These are phyloP conservation scores for Circinella umbellata DNA, from an alignment of 371 early-diverging fungal genomes.

Conservation along the genomic window DNA sequence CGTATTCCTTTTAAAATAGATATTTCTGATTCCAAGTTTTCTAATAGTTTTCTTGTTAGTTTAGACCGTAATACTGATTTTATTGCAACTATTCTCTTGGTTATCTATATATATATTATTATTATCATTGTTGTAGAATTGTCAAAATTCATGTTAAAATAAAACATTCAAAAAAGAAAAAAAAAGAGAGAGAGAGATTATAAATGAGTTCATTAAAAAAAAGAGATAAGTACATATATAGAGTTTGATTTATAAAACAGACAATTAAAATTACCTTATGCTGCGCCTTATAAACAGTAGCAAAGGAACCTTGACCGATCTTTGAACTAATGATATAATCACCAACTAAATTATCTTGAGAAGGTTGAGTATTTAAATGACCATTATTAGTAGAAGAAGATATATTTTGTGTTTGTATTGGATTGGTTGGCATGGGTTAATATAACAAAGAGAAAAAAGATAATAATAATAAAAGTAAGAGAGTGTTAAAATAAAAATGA, in stretches of 20 bases:
- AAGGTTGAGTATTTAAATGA: conserved; percentile 4
- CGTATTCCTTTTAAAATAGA: conserved; percentile 81
- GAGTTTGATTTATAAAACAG: not conserved
- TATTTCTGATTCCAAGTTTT: conserved; percentile 94
- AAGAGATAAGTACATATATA: no score
- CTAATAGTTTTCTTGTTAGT: conserved; percentile 86
- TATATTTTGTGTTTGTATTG: not conserved
- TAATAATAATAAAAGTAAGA: no score
- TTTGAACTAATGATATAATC: conserved; percentile 69
- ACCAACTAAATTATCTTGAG: conserved; percentile 50
- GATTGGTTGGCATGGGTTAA: conserved; percentile 6
- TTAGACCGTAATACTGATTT: conserved; percentile 87
- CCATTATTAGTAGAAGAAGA: not conserved
- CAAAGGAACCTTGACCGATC: conserved; percentile 96
- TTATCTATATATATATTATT: conserved; percentile 40
- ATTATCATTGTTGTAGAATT: not conserved
- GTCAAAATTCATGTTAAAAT: no score
- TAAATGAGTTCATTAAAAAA: no score
- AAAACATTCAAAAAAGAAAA: not conserved
- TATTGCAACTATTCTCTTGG: conserved; percentile 78
- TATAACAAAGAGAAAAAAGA: not conserved
- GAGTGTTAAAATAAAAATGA: no score
- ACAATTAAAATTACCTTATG: conserved; percentile 56
- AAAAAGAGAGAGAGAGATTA: no score
- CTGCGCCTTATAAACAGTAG: conserved; percentile 88